Evolutionary conservation across 2,329 filamentous ascomycete species (phyloP).

Genomic region (Alternaria panax): DNA sequence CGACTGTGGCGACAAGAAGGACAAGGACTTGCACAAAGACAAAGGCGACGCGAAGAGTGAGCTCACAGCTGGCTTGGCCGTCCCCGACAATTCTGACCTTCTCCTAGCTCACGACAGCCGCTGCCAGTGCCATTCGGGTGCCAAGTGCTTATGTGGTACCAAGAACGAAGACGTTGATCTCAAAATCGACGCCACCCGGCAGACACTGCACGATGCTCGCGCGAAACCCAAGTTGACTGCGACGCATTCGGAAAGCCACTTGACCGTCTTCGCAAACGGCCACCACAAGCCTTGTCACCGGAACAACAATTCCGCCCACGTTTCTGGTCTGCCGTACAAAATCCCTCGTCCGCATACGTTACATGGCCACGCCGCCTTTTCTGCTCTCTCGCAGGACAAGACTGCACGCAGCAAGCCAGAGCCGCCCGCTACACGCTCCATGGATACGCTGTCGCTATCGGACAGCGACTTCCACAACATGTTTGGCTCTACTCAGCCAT

Average conservation of each 20-base stretch:
- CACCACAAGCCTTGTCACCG: slow-evolving; percentile 71
- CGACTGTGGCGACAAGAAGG: slow-evolving; percentile 93
- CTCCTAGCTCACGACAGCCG: slow-evolving; percentile 48
- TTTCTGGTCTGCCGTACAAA: slow-evolving; percentile 69
- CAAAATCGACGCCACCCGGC: slow-evolving; percentile 52
- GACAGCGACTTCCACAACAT: slow-evolving; percentile 48
- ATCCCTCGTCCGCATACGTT: slow-evolving; percentile 58
- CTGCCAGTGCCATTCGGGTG: slow-evolving; percentile 65
- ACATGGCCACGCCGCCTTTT: slow-evolving; percentile 43
- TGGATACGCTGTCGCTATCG: slow-evolving; percentile 48
- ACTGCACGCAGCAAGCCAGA: slow-evolving; percentile 36
- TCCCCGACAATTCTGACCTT: slow-evolving; percentile 42
- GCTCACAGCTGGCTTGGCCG: slow-evolving; percentile 42
- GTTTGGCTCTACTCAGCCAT: slow-evolving; percentile 43
- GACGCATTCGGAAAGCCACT: slow-evolving; percentile 65
- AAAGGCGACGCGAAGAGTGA: slow-evolving; percentile 52
- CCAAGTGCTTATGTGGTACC: slow-evolving; percentile 65
- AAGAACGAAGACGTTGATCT: slow-evolving; percentile 65
- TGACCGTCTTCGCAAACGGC: slow-evolving; percentile 69
- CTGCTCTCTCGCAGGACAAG: slow-evolving; percentile 33
- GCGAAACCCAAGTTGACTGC: slow-evolving; percentile 64
- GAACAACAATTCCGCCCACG: slow-evolving; percentile 69
- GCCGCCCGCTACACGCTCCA: slow-evolving; percentile 35
- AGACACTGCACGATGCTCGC: slow-evolving; percentile 56
- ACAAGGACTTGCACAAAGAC: slow-evolving; percentile 61